Base-by-base conservation (phyloP, 2,329 filamentous ascomycete genomes). In the Gnomoniopsis sp. region DNA sequence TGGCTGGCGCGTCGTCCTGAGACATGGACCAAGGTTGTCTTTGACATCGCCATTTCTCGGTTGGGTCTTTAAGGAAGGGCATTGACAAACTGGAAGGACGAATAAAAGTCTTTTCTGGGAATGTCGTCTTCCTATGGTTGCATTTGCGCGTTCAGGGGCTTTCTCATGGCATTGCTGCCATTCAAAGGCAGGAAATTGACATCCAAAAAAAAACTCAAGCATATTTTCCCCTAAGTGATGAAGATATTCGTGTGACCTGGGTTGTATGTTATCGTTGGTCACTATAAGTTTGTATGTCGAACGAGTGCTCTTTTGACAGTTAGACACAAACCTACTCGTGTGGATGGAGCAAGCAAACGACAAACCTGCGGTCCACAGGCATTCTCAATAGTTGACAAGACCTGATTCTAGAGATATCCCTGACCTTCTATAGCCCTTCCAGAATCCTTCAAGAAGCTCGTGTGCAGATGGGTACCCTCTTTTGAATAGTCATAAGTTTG, bases 61-160 rank as follows among this genome's bases (percentile, higher is more conserved):
- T 55, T 62, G 64, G 64, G 62, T 64, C 58, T 34, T 64, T 62
- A 57, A 62, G 49, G 54, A 36, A 44, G 58, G 43, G 38, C 22
- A 26, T 58, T 55, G 55, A 51, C 52, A 38, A n/a, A 43, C 36
- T 52, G 43, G 57, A 55, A 55, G 47, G 26, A 53, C 19, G 48
- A 30, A 56, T 15, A n/a, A 30, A 58, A 51, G 51, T 59, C 43
- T 55, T 55, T 23, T 17, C 56, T 26, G 51, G 56, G 46, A 55
- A 60, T 64, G 66, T 67, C 64, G 71, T 74, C 71, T 74, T 70
- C 58, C 70, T 67, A 68, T 63, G 62, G 68, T 67, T 77, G 74
- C 74, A 74, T 76, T 76, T 76, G 72, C 72, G 71, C 72, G 73
- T 77, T 75, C 70, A 69, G 72, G 73, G 54, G 70, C 71, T 72